Base-by-base conservation (phyloP, 345 rosid genomes). In the Limnanthes douglasii region DNA sequence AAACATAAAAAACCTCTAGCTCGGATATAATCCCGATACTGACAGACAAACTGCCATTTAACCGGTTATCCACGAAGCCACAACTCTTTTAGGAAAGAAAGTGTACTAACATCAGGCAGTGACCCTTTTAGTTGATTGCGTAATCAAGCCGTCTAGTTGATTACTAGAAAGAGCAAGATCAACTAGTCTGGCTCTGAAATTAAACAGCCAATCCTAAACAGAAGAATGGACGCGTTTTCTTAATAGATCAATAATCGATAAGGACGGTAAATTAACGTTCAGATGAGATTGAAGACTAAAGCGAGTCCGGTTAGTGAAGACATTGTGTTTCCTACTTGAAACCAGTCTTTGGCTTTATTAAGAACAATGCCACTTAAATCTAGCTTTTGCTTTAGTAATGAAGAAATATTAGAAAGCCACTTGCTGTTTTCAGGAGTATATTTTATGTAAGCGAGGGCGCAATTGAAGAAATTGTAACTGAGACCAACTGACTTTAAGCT, bases 331-430 rank as follows among this genome's bases (percentile, higher is more conserved):
- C 44, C 23, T 1, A 6, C 11, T 4, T 11, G 13, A 0, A 31
- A 12, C 14, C 7, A n/a, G 11, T 38, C 23, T 4, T 13, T 16
- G 6, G 21, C 10, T 9, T 42, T 12, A 4, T 15, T 18, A 25
- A 46, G 47, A 13, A 31, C 46, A 16, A 0, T 10, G 8, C 15
- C 15, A 18, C 38, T 18, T 23, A 45, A 18, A 45, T 5, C 30
- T 27, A 38, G 51, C 6, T 22, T 9, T 10, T 9, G 11, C 26
- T n/a, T n/a, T n/a, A n/a, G n/a, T n/a, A 53, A 11, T 13, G 34
- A 45, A 2, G 18, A 6, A 1, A 53, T 37, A 6, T 34, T 30
- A 31, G 53, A 53, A 45, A 53, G 8, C 59, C 46, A 53, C 5
- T 8, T 23, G 27, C 5, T 23, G 8, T 8, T 23, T 5, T 5